These are phyloP conservation scores for Pichia sp. DNA, from an alignment of 1,139 yeast genomes.

Conservation along the genomic window DNA sequence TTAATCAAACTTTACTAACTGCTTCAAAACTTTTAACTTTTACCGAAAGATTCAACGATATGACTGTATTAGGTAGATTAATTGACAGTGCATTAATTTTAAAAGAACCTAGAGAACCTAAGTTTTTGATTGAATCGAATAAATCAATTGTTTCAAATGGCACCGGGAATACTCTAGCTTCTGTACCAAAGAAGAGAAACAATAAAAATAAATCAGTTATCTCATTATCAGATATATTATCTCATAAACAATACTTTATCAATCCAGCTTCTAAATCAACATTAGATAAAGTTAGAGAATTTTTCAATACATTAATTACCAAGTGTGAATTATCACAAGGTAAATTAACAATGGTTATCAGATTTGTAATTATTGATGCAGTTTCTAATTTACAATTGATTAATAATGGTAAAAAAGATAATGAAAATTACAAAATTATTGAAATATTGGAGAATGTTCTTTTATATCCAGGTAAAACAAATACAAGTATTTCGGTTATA, in stretches of 20 bases:
- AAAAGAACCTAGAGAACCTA: constrained; percentile 36
- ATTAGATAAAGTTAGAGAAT: constrained; percentile 36
- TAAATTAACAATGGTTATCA: constrained; percentile 54
- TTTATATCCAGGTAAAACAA: constrained; percentile 50
- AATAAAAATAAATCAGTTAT: constrained; percentile 30
- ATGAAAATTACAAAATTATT: constrained; percentile 30
- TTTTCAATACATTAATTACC: constrained; percentile 45
- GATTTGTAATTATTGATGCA: constrained; percentile 48
- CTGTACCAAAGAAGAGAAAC: constrained; percentile 17
- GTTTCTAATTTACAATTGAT: constrained; percentile 24
- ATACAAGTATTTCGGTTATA: constrained; percentile 34
- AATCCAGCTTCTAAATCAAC: constrained; percentile 37
- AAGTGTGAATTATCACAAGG: constrained; percentile 53
- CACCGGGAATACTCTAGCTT: constrained; percentile 23
- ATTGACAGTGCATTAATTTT: constrained; percentile 42
- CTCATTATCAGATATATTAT: constrained; percentile 62
- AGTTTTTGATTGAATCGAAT: constrained; percentile 6
- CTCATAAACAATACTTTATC: constrained; percentile 57
- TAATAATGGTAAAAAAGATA: constrained; percentile 23
- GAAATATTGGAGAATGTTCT: constrained; percentile 47
- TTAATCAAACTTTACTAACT: constrained; percentile 32
- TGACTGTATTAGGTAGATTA: constrained; percentile 37
- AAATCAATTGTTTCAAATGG: constrained; percentile 18
- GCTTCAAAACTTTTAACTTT: constrained; percentile 30
- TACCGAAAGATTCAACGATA: constrained; percentile 34